Evolutionary conservation across 352 stramenopile species (phyloP), one percentile per base, ranked within the genome.

Genomic region (Globisporangium barbulae): DNA sequence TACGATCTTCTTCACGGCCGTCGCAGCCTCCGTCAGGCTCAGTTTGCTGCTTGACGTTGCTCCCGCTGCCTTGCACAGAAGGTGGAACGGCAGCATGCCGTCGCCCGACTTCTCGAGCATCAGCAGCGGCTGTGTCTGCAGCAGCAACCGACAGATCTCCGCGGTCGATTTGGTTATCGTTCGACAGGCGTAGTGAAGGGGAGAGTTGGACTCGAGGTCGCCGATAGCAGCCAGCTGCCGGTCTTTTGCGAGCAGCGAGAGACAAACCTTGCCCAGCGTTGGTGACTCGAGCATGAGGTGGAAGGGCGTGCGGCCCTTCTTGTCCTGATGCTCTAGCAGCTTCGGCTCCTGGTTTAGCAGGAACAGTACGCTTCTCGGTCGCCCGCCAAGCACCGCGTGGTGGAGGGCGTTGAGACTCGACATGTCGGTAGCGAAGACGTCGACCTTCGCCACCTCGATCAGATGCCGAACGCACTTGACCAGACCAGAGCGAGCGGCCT

Each of bases 121-220:
- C 55, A 73, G 72, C 28, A 59, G 61, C 5, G 81, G 61, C 45
- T 87, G 64, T 10, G 70, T 54, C 60, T 59, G 35, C 50, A 92
- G 65, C n/a, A 90, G 77, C 9, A 81, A 57, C 21, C 66, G 65
- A 41, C 71, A 75, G 47, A 90, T 81, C 39, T 75, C 68, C 5
- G 81, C 70, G 5, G 79, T 88, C 30, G 61, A 64, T 15, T 60
- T 39, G 55, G 83, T 90, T 25, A 90, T 56, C 39, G 55, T 70
- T 54, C 75, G 73, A n/a, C 76, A 90, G 5, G 76, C 83, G 61
- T 80, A 92, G 45, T 92, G 81, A 60, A 92, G 78, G 4, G 83
- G 75, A 45, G 78, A 78, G 44, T 74, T 78, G 0, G 68, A 71
- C 13, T 66, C 63, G 41, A 88, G 72, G 55, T 90, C 78, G 25